phyloP scores from a whole-genome alignment of 192 early-diverging fungal species.

The Entomortierella beljakovae region DNA sequence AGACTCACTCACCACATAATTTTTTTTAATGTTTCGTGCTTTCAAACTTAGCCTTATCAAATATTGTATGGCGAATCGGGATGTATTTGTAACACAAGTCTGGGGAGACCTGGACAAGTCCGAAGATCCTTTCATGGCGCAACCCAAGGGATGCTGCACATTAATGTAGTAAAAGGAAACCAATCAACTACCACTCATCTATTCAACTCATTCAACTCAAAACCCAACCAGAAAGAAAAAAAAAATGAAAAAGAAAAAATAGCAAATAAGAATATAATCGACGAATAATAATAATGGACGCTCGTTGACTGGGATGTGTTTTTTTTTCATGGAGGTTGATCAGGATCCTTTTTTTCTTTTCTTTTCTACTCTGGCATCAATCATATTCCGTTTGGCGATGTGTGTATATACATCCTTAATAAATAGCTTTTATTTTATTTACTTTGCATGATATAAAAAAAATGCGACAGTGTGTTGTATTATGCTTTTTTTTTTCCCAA shows the following conservation, averaged over 20 bases:
- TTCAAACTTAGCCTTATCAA: conserved; percentile 33
- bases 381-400: neutral
- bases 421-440: too few relatives aligned
- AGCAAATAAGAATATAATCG: too few relatives aligned
- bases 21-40: neutral
- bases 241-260: neutral
- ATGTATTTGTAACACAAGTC: conserved; percentile 51
- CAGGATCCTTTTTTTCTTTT: too few relatives aligned
- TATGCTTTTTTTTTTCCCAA: too few relatives aligned
- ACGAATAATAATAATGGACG: too few relatives aligned
- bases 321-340: neutral
- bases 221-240: too few relatives aligned
- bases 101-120: conserved; percentile 49
- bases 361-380: too few relatives aligned
- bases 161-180: conserved; percentile 20
- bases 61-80: conserved; percentile 32
- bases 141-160: conserved; percentile 46
- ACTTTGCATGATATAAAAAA: too few relatives aligned
- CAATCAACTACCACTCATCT: neutral
- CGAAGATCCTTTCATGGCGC: conserved; percentile 48
- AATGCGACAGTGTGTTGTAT: too few relatives aligned
- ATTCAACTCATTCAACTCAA: too few relatives aligned
- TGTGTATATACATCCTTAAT: neutral
- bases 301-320: too few relatives aligned
- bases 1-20: neutral